phyloP scores from a whole-genome alignment of 176 grass and related monocot genomes.

The Thalia dealbata region DNA sequence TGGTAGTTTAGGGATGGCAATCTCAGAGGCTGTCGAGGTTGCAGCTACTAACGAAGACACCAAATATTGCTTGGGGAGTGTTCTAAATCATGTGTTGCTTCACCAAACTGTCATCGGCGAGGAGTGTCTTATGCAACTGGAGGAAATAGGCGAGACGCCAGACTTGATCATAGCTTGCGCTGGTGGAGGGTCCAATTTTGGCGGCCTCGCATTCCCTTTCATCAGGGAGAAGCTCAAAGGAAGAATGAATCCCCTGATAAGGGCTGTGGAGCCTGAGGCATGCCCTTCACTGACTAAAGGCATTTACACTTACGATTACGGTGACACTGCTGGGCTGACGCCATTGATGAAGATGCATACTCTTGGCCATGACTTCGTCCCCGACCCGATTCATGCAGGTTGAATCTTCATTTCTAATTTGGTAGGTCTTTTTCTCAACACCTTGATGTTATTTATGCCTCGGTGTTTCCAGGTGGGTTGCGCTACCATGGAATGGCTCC shows the following conservation, averaged over 20 bases:
- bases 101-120: conserved; percentile 92
- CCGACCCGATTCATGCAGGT: conserved; percentile 89
- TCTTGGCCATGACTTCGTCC: conserved; percentile 80
- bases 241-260: conserved; percentile 51
- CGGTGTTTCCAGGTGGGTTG: conserved; percentile 43
- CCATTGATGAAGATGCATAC: conserved; percentile 99
- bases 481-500: conserved; percentile 98
- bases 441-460: not conserved
- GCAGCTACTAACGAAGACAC: conserved; percentile 54
- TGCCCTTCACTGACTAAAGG: conserved; percentile 91
- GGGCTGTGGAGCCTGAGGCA: conserved; percentile 72
- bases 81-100: conserved; percentile 86
- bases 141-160: conserved; percentile 46
- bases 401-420: not conserved
- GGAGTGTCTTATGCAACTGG: conserved; percentile 80
- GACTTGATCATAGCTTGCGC: conserved; percentile 82
- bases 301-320: conserved; percentile 69
- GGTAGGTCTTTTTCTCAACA: not conserved
- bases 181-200: conserved; percentile 92
- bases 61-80: conserved; percentile 94
- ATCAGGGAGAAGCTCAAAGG: conserved; percentile 75
- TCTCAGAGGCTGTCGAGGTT: conserved; percentile 89
- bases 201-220: conserved; percentile 68
- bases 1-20: conserved; percentile 87
- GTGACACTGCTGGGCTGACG: conserved; percentile 72